Evolutionary conservation across 2,329 filamentous ascomycete species (phyloP).

Genomic region (Kalaharituber pfeilii): DNA sequence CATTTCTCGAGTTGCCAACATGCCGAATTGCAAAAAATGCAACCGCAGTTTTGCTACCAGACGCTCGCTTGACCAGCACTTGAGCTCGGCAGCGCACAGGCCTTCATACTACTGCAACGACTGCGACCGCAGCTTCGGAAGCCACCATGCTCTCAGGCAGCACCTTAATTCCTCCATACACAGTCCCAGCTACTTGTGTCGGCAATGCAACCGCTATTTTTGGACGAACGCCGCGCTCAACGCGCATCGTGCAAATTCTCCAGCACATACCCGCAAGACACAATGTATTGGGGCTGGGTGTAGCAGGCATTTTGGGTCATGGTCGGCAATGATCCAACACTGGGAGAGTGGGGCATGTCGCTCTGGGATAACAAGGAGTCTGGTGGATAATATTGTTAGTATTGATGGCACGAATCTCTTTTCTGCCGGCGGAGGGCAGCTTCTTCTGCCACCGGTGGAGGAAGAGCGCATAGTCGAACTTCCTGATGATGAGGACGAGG

Average conservation of each 20-base stretch:
- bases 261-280: background rate
- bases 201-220: background rate
- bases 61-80: background rate
- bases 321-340: background rate
- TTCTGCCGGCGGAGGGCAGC: background rate
- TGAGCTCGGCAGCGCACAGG: background rate
- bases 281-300: background rate
- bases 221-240: background rate
- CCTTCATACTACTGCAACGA: background rate
- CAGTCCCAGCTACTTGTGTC: background rate
- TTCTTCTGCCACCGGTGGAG: background rate
- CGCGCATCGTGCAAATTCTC: background rate
- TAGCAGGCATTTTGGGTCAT: background rate
- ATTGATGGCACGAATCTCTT: background rate
- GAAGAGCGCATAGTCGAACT: background rate
- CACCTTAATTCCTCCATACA: background rate
- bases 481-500: background rate
- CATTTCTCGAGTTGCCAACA: no score
- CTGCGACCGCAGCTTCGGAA: background rate
- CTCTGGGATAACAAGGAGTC: background rate
- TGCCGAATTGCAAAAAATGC: background rate
- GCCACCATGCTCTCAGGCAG: background rate
- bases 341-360: background rate
- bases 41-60: background rate
- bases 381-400: background rate